Evolutionary conservation across 345 rosid genomes (phyloP).

Genomic region (Eucalyptus pumila): DNA sequence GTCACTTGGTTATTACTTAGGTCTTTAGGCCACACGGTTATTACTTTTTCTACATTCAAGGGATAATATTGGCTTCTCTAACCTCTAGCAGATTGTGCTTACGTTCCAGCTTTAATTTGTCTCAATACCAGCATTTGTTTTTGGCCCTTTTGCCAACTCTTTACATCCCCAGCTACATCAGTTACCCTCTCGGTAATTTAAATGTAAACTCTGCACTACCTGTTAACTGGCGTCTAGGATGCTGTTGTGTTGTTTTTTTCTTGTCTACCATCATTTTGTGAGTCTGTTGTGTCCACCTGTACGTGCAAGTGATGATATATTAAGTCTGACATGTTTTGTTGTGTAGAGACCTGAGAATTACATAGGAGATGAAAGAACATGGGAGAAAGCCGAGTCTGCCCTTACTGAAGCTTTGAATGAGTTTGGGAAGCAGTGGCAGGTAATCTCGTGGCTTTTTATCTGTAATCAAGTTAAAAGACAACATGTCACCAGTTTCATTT

Average conservation of each 20-base stretch:
- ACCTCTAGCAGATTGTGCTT: accelerated
- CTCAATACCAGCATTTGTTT: background rate
- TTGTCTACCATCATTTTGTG: background rate
- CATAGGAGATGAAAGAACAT: constrained; percentile 59
- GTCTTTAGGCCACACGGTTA: no score
- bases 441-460: background rate
- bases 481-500: background rate
- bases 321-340: background rate
- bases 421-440: constrained; percentile 85
- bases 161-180: background rate
- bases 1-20: no score
- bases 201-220: accelerated
- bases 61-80: background rate
- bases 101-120: background rate
- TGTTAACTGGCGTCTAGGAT: background rate
- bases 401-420: constrained; percentile 64
- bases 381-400: constrained; percentile 82
- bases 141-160: background rate
- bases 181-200: background rate
- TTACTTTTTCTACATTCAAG: background rate
- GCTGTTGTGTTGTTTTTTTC: background rate
- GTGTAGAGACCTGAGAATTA: constrained; percentile 88
- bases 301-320: background rate
- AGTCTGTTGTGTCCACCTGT: background rate
- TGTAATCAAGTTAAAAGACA: background rate